phyloP scores from a whole-genome alignment of 257 asterid genomes.

The Linaria vulgaris region DNA sequence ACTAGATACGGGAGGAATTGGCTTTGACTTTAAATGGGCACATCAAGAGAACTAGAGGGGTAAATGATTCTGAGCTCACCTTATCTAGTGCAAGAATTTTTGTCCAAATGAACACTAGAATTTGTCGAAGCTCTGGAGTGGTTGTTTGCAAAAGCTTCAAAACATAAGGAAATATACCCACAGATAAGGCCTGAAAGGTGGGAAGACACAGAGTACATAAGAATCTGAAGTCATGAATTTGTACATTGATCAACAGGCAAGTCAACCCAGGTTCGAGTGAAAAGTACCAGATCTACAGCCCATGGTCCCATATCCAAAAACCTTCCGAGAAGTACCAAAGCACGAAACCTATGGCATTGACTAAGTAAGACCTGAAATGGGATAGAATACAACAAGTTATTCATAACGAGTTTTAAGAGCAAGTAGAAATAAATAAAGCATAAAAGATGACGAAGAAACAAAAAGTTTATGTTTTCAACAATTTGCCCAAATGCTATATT shows the following conservation, averaged over 20 bases:
- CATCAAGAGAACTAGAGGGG: not conserved
- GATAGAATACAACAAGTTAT: conserved; percentile 15
- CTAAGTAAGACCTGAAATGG: conserved; percentile 83
- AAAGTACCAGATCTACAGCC: conserved; percentile 96
- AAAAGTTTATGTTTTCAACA: not conserved
- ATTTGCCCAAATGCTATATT: not conserved
- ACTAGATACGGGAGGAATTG: not conserved
- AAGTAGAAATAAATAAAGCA: not conserved
- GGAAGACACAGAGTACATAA: conserved; percentile 9
- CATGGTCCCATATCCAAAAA: conserved; percentile 99
- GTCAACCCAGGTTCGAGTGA: conserved; percentile 21
- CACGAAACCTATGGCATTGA: conserved; percentile 98
- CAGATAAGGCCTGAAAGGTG: conserved; percentile 88
- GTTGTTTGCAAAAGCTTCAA: conserved; percentile 92
- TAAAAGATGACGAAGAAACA: conserved; percentile 1
- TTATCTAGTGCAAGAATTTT: conserved; percentile 96
- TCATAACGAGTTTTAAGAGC: not conserved
- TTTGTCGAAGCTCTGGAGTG: conserved; percentile 94
- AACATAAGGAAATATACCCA: conserved; percentile 97
- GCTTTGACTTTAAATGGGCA: not conserved
- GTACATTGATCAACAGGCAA: conserved; percentile 17
- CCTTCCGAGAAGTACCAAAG: conserved; percentile 98
- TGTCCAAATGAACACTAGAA: conserved; percentile 98
- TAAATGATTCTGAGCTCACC: conserved; percentile 41
- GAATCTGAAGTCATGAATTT: conserved; percentile 10